Percentiles rank a stretch among this genome's conserved stretches.
These are phyloP conservation scores for Rhododendron vialii DNA, from an alignment of 148 eudicot species.

Conservation along the genomic window DNA sequence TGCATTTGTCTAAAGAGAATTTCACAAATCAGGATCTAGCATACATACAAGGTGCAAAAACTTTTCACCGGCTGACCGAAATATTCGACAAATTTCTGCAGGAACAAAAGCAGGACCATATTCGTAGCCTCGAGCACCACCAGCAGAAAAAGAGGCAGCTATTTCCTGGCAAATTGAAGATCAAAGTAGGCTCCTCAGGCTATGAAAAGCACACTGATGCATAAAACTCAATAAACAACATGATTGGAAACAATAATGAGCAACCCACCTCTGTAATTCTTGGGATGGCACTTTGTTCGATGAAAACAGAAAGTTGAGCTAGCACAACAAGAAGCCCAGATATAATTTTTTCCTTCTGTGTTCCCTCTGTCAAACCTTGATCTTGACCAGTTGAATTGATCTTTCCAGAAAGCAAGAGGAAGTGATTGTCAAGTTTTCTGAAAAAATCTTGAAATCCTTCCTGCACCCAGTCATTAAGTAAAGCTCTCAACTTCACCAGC, in stretches of 20 bases:
- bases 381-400: conserved; percentile 39
- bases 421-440: conserved; percentile 60
- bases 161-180: conserved; percentile 60
- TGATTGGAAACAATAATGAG: conserved; percentile 9
- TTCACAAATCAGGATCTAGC: not conserved
- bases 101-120: conserved; percentile 90
- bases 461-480: conserved; percentile 77
- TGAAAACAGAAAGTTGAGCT: conserved; percentile 70
- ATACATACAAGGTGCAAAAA: conserved; percentile 79
- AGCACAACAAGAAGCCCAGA: conserved; percentile 90
- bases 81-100: conserved; percentile 84
- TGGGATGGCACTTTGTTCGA: conserved; percentile 93
- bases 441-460: conserved; percentile 95
- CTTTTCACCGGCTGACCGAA: conserved; percentile 77
- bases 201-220: not conserved
- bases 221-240: not conserved
- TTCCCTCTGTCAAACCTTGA: conserved; percentile 37
- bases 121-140: conserved; percentile 70
- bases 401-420: conserved; percentile 68
- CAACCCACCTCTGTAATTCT: conserved; percentile 85
- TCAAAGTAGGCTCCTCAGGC: not conserved
- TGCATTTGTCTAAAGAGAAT: not conserved
- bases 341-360: conserved; percentile 56
- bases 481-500: conserved; percentile 58
- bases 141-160: conserved; percentile 77